Evolutionary conservation across 2,329 filamentous ascomycete species (phyloP), one percentile per base, ranked within the genome.

Genomic region (Dactylellina drechsleri): DNA sequence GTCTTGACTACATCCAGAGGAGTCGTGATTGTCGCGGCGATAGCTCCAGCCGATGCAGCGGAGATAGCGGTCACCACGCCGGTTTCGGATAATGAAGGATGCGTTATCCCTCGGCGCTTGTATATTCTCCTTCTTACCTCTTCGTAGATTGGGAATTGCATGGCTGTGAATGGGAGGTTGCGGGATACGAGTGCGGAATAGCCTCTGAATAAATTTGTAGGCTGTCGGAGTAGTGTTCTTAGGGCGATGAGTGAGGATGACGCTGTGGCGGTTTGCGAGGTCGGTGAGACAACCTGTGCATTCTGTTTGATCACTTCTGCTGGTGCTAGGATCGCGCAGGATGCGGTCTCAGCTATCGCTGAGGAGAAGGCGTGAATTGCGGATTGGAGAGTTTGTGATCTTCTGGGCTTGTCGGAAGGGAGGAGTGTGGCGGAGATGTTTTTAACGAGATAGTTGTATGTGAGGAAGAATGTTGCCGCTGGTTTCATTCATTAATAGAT

Each of bases 221-320:
- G 79, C 82, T 86, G 85, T 74, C 82, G 83, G 50, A 71, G 54
- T 80, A 91, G 90, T 26, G 84, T 83, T 15, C 82, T 81, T 8
- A 90, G 81, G 0, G 88, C 88, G 80, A 87, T 82, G 4, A 89
- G 52, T 81, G 81, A 81, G 84, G 85, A 68, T 81, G 83, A 77
- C 88, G 81, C 0, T 8, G 31, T 0, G 85, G 84, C 70, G 83
- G 81, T n/a, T 86, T 79, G 20, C n/a, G 70, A 75, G 4, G 41
- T 64, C 2, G 70, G 58, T 1, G 84, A 84, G 0, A 95, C 84
- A 86, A 97, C 93, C 82, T 97, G 93, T 0, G 93, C 92, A 82
- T 97, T 97, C 81, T 96, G 93, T 83, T 97, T 97, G 77, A 97
- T 87, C 6, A 96, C 92, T 81, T 97, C 93, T 13, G 92, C 92